Base-by-base conservation (phyloP, 164 flowering plant species). In the Vitis vinifera region DNA sequence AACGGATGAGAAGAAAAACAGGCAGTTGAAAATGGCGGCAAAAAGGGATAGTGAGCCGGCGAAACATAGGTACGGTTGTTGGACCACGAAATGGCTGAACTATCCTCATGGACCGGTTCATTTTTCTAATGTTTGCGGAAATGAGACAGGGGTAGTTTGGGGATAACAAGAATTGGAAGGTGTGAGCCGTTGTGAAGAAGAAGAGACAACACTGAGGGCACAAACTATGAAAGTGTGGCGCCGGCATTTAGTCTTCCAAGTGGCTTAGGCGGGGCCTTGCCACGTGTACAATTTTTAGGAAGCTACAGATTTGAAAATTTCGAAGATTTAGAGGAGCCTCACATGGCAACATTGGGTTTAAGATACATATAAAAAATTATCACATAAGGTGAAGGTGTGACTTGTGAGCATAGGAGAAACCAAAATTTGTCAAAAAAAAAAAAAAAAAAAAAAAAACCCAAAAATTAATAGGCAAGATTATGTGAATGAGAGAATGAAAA, bases 21-120 rank as follows among this genome's bases (percentile, higher is more conserved):
- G 73, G 61, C 59, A 13, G 31, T 53, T 17, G 66, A 65, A 69
- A 69, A 48, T 66, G 76, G 80, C 80, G 80, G 80, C 80, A 77
- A 73, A 67, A 7, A 11, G 48, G 11, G 65, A 64, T 50, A 51
- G 31, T 17, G 2, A 3, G 67, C 67, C 53, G 67, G 67, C 67
- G 59, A 10, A 57, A 16, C 27, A 7, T 4, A 57, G 59, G 29
- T 14, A 3, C 9, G 59, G 27, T 19, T 8, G 59, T 57, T 57
- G 19, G 50, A 4, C 44, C 15, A 6, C 4, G 50, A 61, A 37
- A 15, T 61, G 12, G 48, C 31, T 19, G 2, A 19, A 49, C 7
- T 49, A 12, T 10, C 11, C 55, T 64, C n/a, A 10, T 11, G n/a
- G 67, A 55, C 44, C 67, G 44, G 67, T 64, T 64, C 27, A 49